Evolutionary conservation across 345 rosid genomes (phyloP).

Genomic region (Moringa oleifera): DNA sequence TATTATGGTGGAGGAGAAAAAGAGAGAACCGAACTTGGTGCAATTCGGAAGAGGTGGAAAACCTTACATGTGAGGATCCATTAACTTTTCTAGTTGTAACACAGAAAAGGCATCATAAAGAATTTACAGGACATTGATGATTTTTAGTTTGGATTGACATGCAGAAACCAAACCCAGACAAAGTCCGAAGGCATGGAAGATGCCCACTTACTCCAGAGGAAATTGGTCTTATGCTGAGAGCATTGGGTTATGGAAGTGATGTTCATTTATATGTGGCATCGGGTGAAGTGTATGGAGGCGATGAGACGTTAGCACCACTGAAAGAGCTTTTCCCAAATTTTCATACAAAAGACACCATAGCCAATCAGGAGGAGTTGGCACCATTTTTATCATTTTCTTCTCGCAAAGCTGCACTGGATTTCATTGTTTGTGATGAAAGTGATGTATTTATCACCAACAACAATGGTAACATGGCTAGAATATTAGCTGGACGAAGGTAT

Average conservation of each 20-base stretch:
- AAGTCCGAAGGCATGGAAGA: slow-evolving; percentile 71
- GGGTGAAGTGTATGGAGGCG: slow-evolving; percentile 89
- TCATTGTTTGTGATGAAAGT: slow-evolving; percentile 87
- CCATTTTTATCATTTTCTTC: slow-evolving; percentile 71
- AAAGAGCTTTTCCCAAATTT: slow-evolving; percentile 82
- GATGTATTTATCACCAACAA: slow-evolving; percentile 91
- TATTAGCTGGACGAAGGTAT: slow-evolving; percentile 91
- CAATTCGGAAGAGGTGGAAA: slow-evolving; percentile 84
- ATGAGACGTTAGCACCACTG: slow-evolving; percentile 68
- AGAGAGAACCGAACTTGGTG: slow-evolving; percentile 69
- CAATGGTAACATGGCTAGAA: slow-evolving; percentile 96
- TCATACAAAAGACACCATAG: slow-evolving; percentile 78
- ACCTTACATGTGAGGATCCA: slow-evolving; percentile 59
- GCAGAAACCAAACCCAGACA: slow-evolving; percentile 74
- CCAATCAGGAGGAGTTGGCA: slow-evolving; percentile 62
- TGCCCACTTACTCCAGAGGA: slow-evolving; percentile 93
- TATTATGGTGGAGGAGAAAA: slow-evolving; percentile 86
- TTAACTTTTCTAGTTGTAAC: background rate
- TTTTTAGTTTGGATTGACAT: background rate
- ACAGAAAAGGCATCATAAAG: background rate
- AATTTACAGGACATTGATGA: background rate
- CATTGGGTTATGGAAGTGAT: slow-evolving; percentile 77
- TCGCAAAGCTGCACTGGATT: slow-evolving; percentile 95
- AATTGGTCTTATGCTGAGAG: slow-evolving; percentile 87
- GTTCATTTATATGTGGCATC: slow-evolving; percentile 87